phyloP scores from a whole-genome alignment of 371 early-diverging fungal species.

The Mucor racemosus region DNA sequence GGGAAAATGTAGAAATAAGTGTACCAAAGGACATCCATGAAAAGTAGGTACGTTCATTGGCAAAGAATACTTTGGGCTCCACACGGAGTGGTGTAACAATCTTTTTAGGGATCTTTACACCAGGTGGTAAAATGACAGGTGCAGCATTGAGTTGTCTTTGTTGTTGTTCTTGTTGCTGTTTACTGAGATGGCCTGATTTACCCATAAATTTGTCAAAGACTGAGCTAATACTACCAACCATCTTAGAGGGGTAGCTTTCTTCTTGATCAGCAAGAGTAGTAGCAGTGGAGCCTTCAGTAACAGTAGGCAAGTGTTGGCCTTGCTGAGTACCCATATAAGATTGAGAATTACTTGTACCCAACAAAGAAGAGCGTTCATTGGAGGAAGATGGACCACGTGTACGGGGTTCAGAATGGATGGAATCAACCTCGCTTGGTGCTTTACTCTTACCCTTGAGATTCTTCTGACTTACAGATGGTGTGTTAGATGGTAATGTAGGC shows the following conservation, averaged over 20 bases:
- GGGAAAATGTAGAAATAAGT: slow-evolving; percentile 74
- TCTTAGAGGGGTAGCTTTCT: slow-evolving; percentile 17
- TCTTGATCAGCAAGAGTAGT: neutral
- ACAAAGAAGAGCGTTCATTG: slow-evolving; percentile 38
- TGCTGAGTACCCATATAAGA: slow-evolving; percentile 19
- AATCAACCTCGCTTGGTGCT: slow-evolving; percentile 18
- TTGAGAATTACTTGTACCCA: slow-evolving; percentile 12
- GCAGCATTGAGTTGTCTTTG: slow-evolving; percentile 9
- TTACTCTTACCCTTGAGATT: slow-evolving; percentile 19
- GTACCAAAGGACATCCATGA: slow-evolving; percentile 86
- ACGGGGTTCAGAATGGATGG: slow-evolving; percentile 15
- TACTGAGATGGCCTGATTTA: neutral
- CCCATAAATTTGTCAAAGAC: slow-evolving; percentile 25
- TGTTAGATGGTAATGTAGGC: slow-evolving; percentile 33
- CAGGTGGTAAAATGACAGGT: slow-evolving; percentile 53
- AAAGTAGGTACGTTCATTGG: slow-evolving; percentile 99
- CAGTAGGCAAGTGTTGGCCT: neutral
- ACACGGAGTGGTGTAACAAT: slow-evolving; percentile 89
- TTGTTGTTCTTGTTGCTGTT: slow-evolving; percentile 6
- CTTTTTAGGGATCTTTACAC: slow-evolving; percentile 61
- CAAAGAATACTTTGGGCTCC: slow-evolving; percentile 99
- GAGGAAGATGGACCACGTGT: slow-evolving; percentile 16
- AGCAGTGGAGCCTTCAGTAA: neutral
- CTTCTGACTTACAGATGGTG: slow-evolving; percentile 14
- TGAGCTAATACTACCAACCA: slow-evolving; percentile 18